A percentile compares a stretch with the other conserved stretches of the same genome.
Conservation (phyloP, 1,284 basidiomycete species). For the Cerioporus squamosus region DNA sequence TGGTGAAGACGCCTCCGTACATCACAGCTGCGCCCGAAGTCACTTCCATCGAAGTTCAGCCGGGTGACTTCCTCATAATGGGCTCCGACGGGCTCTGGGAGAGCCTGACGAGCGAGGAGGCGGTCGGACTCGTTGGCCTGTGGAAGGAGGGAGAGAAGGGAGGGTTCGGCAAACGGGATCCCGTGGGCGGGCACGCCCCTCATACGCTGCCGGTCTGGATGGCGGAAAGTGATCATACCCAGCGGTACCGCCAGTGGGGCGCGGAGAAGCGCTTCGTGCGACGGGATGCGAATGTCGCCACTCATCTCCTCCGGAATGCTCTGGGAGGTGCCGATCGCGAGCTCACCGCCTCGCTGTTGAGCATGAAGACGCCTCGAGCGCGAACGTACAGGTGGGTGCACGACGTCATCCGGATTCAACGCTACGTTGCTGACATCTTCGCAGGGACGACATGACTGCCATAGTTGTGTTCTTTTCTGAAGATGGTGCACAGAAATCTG, state of each 20-base stretch:
- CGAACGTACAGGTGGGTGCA: constrained; percentile 42
- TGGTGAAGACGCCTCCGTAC: constrained; percentile 50
- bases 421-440: neutral
- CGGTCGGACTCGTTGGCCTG: constrained; percentile 55
- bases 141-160: constrained; percentile 36
- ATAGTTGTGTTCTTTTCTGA: constrained; percentile 32
- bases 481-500: neutral
- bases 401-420: neutral
- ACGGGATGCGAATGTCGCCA: constrained; percentile 51
- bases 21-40: constrained; percentile 64
- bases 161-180: constrained; percentile 16
- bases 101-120: constrained; percentile 59
- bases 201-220: constrained; percentile 15
- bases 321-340: constrained; percentile 60
- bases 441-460: constrained; percentile 32
- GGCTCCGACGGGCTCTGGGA: constrained; percentile 65
- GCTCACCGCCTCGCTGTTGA: constrained; percentile 50
- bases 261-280: constrained; percentile 48
- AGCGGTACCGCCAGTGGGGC: constrained; percentile 41
- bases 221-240: constrained; percentile 25
- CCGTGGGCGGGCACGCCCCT: constrained; percentile 16
- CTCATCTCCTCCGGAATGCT: constrained; percentile 63
- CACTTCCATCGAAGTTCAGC: constrained; percentile 40
- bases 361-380: constrained; percentile 42
- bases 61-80: constrained; percentile 60